phyloP scores from a whole-genome alignment of 2,329 filamentous ascomycete genomes.

The Paracamarosporium sp. region DNA sequence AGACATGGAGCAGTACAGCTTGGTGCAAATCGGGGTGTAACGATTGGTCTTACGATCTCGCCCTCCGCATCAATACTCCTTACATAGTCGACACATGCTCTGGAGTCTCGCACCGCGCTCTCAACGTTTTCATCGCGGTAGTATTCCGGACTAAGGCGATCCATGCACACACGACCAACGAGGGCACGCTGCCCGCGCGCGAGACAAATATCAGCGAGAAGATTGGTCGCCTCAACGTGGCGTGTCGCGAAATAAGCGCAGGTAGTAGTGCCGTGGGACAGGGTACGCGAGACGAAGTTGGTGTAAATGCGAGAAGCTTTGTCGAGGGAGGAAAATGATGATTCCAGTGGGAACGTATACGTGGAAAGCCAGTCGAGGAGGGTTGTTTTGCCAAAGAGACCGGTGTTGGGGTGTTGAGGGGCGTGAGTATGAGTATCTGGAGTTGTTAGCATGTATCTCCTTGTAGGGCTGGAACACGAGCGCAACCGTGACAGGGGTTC shows the following conservation, averaged over 20 bases:
- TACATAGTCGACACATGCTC: constrained; percentile 64
- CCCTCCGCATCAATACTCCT: constrained; percentile 68
- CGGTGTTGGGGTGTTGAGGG: constrained; percentile 90
- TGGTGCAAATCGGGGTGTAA: constrained; percentile 73
- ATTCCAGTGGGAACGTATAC: constrained; percentile 94
- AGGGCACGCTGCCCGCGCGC: constrained; percentile 83
- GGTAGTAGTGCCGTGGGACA: constrained; percentile 90
- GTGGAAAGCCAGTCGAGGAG: constrained; percentile 91
- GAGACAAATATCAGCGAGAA: constrained; percentile 86
- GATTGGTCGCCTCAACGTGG: constrained; percentile 86
- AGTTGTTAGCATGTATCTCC: neutral
- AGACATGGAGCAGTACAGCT: constrained; percentile 64
- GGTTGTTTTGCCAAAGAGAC: constrained; percentile 92
- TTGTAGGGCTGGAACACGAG: neutral
- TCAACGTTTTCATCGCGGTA: constrained; percentile 77
- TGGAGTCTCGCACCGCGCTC: constrained; percentile 61
- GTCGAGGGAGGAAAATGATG: constrained; percentile 69
- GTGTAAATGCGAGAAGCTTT: constrained; percentile 77
- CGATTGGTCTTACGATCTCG: constrained; percentile 74
- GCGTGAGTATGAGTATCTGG: constrained; percentile 89
- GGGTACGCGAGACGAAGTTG: constrained; percentile 77
- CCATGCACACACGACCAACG: constrained; percentile 96
- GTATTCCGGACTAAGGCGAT: constrained; percentile 73
- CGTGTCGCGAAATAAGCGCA: constrained; percentile 95
- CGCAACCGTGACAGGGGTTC: neutral